Conservation (phyloP, 805 yeast genomes). For the Candida morakotiae region DNA sequence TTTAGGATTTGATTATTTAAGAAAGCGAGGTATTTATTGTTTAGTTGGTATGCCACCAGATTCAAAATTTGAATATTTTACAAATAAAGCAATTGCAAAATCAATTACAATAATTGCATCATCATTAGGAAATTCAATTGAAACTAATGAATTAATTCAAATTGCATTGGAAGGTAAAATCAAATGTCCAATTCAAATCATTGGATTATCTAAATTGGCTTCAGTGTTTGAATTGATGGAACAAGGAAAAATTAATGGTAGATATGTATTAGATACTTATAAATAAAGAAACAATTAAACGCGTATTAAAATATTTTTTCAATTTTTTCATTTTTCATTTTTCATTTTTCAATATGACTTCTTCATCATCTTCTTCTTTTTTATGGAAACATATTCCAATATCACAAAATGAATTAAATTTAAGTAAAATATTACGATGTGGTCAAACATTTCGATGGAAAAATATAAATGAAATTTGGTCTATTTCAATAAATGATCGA, state of each 20-base stretch:
- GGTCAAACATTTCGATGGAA: conserved; percentile 89
- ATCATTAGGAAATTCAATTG: conserved; percentile 86
- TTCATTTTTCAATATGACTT: conserved; percentile 10
- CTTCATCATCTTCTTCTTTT: too few species aligned
- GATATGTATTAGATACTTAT: conserved; percentile 80
- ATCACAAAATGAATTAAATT: conserved; percentile 43
- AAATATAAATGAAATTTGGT: conserved; percentile 58
- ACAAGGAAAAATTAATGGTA: conserved; percentile 80
- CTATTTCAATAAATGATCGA: conserved; percentile 55
- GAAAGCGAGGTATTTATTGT: conserved; percentile 30
- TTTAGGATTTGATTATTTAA: conserved; percentile 49
- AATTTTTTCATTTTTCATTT: too few species aligned
- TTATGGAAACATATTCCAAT: conserved; percentile 22
- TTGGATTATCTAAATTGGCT: conserved; percentile 69
- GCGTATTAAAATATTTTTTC: too few species aligned
- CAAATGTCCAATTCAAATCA: conserved; percentile 69
- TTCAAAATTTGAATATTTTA: conserved; percentile 66
- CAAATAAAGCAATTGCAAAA: conserved; percentile 71
- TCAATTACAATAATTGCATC: conserved; percentile 74
- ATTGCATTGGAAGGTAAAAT: conserved; percentile 71
- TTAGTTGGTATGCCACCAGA: conserved; percentile 76
- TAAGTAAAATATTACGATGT: conserved; percentile 67
- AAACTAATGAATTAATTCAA: conserved; percentile 75
- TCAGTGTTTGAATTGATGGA: conserved; percentile 72
- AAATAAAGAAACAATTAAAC: conserved; percentile 35